Evolutionary conservation across 257 asterid genomes (phyloP).

Genomic region (Solanum dulcamara): DNA sequence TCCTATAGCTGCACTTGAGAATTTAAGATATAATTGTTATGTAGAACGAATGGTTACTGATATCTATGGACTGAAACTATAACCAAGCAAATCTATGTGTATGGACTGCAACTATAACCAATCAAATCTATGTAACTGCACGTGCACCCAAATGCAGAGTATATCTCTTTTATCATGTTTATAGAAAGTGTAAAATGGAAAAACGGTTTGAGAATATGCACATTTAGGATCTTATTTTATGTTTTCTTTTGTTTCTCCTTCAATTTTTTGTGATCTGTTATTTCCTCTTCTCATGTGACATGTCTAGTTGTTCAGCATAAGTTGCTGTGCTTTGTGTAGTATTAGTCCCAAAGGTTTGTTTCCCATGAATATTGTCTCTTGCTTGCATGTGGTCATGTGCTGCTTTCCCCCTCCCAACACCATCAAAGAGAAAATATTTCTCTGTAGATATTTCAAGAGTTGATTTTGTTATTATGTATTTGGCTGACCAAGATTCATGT

Average conservation of each 20-base stretch:
- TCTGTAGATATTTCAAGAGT: background rate
- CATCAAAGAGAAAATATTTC: background rate
- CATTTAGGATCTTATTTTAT: background rate
- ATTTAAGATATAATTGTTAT: background rate
- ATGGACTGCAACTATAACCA: background rate
- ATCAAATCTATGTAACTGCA: background rate
- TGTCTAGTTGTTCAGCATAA: background rate
- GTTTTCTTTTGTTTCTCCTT: background rate
- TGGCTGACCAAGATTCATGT: background rate
- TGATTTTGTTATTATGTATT: background rate
- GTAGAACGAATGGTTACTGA: background rate
- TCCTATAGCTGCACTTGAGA: background rate
- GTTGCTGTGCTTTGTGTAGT: background rate
- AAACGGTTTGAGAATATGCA: background rate
- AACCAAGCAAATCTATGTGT: background rate
- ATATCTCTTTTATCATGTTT: background rate
- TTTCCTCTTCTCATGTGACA: background rate
- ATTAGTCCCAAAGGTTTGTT: background rate
- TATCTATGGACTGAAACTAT: background rate
- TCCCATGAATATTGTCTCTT: background rate
- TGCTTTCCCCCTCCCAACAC: background rate
- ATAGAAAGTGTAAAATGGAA: background rate
- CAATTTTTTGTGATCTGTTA: background rate
- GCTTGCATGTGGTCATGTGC: background rate
- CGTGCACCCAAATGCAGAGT: background rate